These are phyloP conservation scores for Diaporthe vaccinii DNA, from an alignment of 2,329 filamentous ascomycete genomes.

Conservation along the genomic window DNA sequence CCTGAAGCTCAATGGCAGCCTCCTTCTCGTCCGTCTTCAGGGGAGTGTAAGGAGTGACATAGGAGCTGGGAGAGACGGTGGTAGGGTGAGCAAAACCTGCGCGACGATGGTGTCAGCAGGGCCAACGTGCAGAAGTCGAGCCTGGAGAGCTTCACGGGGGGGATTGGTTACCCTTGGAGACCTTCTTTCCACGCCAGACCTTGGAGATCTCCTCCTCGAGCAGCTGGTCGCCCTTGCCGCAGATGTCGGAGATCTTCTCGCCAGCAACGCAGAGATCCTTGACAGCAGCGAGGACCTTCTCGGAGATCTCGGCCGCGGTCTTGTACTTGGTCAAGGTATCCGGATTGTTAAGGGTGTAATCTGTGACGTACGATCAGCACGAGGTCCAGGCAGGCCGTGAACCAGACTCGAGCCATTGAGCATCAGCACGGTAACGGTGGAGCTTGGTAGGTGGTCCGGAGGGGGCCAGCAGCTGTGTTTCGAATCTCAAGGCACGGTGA, in stretches of 20 bases:
- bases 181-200: slow-evolving; percentile 99
- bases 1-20: slow-evolving; percentile 83
- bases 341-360: slow-evolving; percentile 91
- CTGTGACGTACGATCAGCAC: slow-evolving; percentile 56
- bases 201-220: slow-evolving; percentile 93
- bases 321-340: slow-evolving; percentile 99
- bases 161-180: slow-evolving; percentile 79
- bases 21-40: slow-evolving; percentile 89
- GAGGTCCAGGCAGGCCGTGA: background rate
- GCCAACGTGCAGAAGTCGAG: slow-evolving; percentile 6
- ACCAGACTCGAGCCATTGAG: slow-evolving; percentile 24
- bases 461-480: background rate
- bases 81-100: slow-evolving; percentile 91
- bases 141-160: slow-evolving; percentile 40
- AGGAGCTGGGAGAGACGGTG: slow-evolving; percentile 93
- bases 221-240: slow-evolving; percentile 95
- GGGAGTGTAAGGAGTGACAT: slow-evolving; percentile 97
- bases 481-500: background rate
- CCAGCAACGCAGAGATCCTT: slow-evolving; percentile 81
- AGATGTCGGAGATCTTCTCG: slow-evolving; percentile 93
- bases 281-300: slow-evolving; percentile 94
- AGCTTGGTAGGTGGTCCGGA: background rate
- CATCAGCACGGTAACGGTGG: background rate
- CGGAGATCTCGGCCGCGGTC: slow-evolving; percentile 93
- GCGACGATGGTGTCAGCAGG: slow-evolving; percentile 24